These are phyloP conservation scores for Hirschfeldia incana DNA, from an alignment of 345 rosid species.

Conservation along the genomic window DNA sequence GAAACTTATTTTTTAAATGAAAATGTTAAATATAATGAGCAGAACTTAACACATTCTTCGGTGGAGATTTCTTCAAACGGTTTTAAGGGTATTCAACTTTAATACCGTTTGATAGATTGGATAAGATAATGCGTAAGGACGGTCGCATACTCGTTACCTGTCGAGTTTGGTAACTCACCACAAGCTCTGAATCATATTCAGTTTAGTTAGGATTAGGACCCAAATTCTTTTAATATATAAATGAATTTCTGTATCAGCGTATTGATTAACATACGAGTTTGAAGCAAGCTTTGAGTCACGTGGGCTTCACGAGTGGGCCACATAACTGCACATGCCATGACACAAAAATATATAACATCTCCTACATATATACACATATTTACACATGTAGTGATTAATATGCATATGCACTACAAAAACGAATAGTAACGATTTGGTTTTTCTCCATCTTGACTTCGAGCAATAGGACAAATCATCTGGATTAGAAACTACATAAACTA, in stretches of 20 bases:
- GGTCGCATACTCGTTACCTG: background rate
- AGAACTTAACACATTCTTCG: background rate
- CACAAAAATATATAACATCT: slow-evolving; percentile 63
- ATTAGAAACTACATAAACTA: slow-evolving; percentile 18
- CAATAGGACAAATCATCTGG: slow-evolving; percentile 12
- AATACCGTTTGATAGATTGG: background rate
- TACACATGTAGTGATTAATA: background rate
- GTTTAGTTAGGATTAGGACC: background rate
- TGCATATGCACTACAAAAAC: slow-evolving; percentile 4
- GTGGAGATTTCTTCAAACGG: background rate
- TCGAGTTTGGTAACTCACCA: slow-evolving; percentile 5
- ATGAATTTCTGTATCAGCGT: slow-evolving; percentile 7
- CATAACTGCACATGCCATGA: slow-evolving; percentile 52
- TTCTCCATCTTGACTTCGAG: slow-evolving; percentile 21
- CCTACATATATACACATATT: slow-evolving; percentile 9
- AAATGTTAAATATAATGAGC: background rate
- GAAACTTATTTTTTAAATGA: background rate
- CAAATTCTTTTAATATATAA: background rate
- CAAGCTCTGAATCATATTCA: background rate
- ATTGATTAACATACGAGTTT: slow-evolving; percentile 25
- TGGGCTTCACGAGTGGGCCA: slow-evolving; percentile 60
- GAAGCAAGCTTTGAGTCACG: slow-evolving; percentile 51
- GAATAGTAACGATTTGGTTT: background rate
- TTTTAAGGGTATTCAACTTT: background rate
- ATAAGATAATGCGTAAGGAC: background rate